Evolutionary conservation across 1,284 basidiomycete genomes (phyloP).

Genomic region (Moesziomyces antarcticus): DNA sequence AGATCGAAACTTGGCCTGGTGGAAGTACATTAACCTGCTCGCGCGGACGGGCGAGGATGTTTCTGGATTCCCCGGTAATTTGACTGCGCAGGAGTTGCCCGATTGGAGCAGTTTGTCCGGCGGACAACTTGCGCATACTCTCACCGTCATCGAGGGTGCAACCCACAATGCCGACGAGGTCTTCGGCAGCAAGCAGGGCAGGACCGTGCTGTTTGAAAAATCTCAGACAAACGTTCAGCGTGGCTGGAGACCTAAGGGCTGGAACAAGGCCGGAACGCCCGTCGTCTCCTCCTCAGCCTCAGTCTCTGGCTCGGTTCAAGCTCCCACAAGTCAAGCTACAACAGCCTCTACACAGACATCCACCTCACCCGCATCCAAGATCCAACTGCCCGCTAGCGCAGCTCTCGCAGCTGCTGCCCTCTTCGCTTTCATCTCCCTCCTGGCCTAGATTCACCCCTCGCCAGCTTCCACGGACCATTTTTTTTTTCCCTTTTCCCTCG

Average conservation of each 20-base stretch:
- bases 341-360: neutral
- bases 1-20: constrained; percentile 64
- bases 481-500: neutral
- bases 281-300: neutral
- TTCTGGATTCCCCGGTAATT: constrained; percentile 53
- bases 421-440: neutral
- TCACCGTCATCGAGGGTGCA: constrained; percentile 59
- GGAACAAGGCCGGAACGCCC: constrained; percentile 12
- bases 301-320: neutral
- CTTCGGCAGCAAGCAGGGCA: constrained; percentile 51
- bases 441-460: neutral
- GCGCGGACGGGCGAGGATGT: constrained; percentile 57
- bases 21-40: constrained; percentile 64
- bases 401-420: neutral
- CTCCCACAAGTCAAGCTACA: neutral
- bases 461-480: neutral
- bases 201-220: constrained; percentile 59
- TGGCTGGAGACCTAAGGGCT: constrained; percentile 63
- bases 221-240: constrained; percentile 27
- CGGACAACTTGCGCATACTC: constrained; percentile 43
- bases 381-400: neutral
- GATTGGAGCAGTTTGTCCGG: constrained; percentile 58
- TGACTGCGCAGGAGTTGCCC: constrained; percentile 32
- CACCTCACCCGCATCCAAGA: constrained; percentile 1
- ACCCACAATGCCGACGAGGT: constrained; percentile 59